Evolutionary conservation across 2,329 filamentous ascomycete species (phyloP), one percentile per base, ranked within the genome.

Genomic region (Colletotrichum noveboracense): DNA sequence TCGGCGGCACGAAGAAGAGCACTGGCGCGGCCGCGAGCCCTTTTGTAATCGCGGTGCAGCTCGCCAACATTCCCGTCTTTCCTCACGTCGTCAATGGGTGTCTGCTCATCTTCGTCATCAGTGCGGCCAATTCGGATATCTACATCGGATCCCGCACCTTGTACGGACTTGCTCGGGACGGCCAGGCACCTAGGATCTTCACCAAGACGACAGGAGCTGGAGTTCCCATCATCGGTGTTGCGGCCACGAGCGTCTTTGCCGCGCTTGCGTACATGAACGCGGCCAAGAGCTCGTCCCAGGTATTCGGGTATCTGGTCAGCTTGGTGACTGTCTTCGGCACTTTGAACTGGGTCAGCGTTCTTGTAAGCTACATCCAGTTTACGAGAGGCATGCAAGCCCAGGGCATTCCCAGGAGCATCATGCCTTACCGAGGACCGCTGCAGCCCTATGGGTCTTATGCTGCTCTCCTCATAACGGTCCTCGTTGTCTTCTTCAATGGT

Each of bases 401-500:
- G 76, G 82, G 81, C 14, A 82, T 87, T 16, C 74, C 81, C 0
- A 77, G 82, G 2, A 70, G 77, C 7, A 75, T 78, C 21, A 80
- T 88, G 69, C 86, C 85, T 2, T 88, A 87, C 67, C 77, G 80
- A 7, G 85, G 83, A 26, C 77, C 79, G 2, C 76, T 87, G 10
- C 83, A 87, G 67, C 86, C 86, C 0, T 88, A 82, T 58, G 81
- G 83, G 5, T 82, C 84, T 0, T 88, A 85, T 61, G 78, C 83
- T 43, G 82, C 82, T 1, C 71, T 86, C 1, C 38, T 78, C 4
- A 56, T 86, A 24, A 85, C 82, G 66, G 81, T 93, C 73, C 93
- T 93, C 87, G 85, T 91, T 0, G 26, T 60, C 12, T 14, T 74
- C 24, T 91, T 94, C 77, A 91, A 92, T 4, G 90, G 91, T 38